These are phyloP conservation scores for fission yeast (Schizosaccharomyces pombe) DNA, from an alignment of 805 yeast genomes.

Conservation along the genomic window DNA sequence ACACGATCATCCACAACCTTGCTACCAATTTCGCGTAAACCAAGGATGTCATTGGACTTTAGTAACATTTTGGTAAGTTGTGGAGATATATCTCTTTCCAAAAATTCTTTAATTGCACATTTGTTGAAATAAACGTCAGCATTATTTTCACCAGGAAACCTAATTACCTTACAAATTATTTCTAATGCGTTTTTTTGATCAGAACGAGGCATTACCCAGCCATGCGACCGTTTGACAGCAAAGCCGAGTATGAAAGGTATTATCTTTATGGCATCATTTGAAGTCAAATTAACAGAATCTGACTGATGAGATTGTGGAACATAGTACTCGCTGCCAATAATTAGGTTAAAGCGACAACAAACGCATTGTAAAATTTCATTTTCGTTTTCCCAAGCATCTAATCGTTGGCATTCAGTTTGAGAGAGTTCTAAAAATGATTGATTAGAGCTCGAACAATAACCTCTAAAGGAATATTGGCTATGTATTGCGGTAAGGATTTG, in stretches of 20 bases:
- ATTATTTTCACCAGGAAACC: constrained; percentile 26
- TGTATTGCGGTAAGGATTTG: constrained; percentile 19
- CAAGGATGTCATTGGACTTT: constrained; percentile 11
- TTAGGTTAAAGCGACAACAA: constrained; percentile 53
- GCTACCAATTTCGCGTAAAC: constrained; percentile 17
- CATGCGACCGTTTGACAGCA: constrained; percentile 30
- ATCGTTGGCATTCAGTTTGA: constrained; percentile 27
- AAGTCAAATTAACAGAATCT: constrained; percentile 19
- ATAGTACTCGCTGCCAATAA: constrained; percentile 30
- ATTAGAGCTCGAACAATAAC: constrained; percentile 40
- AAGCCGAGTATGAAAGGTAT: constrained; percentile 30
- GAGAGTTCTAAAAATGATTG: constrained; percentile 41
- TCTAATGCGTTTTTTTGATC: constrained; percentile 59
- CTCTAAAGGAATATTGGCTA: constrained; percentile 42
- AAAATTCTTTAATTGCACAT: constrained; percentile 24
- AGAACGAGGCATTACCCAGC: constrained; percentile 32
- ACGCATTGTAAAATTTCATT: constrained; percentile 54
- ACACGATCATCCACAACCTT: not conserved
- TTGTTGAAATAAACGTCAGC: constrained; percentile 18
- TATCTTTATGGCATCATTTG: constrained; percentile 19
- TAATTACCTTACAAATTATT: constrained; percentile 42
- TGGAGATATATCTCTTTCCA: constrained; percentile 9
- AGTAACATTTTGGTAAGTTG: constrained; percentile 7
- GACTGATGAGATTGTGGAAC: constrained; percentile 46
- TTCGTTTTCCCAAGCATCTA: constrained; percentile 27